A percentile compares a stretch with the other conserved stretches of the same genome.
phyloP scores from a whole-genome alignment of 495 filamentous ascomycete species.

The Lepidopterella palustris region DNA sequence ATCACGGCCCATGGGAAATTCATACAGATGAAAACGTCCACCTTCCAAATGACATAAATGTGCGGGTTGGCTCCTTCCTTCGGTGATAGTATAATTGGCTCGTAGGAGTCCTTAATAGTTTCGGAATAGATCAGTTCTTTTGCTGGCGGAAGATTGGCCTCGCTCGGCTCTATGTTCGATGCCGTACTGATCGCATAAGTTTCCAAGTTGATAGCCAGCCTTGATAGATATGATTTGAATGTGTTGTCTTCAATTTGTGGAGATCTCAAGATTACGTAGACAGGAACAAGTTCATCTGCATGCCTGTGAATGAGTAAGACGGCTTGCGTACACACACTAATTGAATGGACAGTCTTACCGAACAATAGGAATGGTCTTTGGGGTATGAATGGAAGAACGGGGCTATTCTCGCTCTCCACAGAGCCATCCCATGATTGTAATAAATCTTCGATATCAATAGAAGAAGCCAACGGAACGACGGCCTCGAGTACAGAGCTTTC shows the following conservation, averaged over 20 bases:
- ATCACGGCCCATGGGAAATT: not conserved
- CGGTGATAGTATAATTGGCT: slow-evolving; percentile 57
- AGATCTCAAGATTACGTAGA: slow-evolving; percentile 66
- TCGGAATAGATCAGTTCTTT: slow-evolving; percentile 61
- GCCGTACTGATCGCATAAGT: slow-evolving; percentile 61
- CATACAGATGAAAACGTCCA: slow-evolving; percentile 63
- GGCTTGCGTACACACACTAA: slow-evolving; percentile 11
- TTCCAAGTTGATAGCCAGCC: slow-evolving; percentile 63
- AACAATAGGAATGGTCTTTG: slow-evolving; percentile 52
- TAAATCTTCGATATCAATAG: slow-evolving; percentile 57
- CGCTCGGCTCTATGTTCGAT: slow-evolving; percentile 29
- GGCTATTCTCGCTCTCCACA: slow-evolving; percentile 40
- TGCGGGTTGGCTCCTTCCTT: slow-evolving; percentile 44
- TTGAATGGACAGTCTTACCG: slow-evolving; percentile 49
- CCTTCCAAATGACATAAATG: slow-evolving; percentile 74
- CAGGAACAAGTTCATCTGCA: slow-evolving; percentile 70
- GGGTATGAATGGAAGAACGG: slow-evolving; percentile 27
- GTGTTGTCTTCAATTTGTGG: slow-evolving; percentile 54
- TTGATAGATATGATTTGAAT: slow-evolving; percentile 54
- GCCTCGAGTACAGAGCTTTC: slow-evolving; percentile 70
- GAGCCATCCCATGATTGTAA: slow-evolving; percentile 47
- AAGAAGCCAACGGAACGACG: slow-evolving; percentile 64
- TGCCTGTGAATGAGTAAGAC: slow-evolving; percentile 58
- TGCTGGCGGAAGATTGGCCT: slow-evolving; percentile 14
- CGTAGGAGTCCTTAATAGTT: slow-evolving; percentile 50